Conservation (phyloP, 1,284 basidiomycete species). For the Ceratobasidium sp. region DNA sequence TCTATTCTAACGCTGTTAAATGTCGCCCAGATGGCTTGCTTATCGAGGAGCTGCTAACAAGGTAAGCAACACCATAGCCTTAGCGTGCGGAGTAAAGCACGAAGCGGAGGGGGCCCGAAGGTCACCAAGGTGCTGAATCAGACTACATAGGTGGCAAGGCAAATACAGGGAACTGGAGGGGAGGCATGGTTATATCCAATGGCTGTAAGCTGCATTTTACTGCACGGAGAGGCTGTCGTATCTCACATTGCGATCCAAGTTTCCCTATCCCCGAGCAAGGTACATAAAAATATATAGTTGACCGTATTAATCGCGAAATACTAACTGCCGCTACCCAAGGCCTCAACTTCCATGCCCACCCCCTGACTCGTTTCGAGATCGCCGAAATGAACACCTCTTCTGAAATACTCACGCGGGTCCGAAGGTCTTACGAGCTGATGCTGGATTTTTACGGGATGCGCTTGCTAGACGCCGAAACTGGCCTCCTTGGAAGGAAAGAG, state of each 20-base stretch:
- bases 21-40: constrained; percentile 71
- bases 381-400: constrained; percentile 66
- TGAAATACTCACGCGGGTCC: constrained; percentile 62
- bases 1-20: constrained; percentile 68
- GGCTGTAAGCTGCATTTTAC: constrained; percentile 65
- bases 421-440: constrained; percentile 74
- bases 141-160: constrained; percentile 65
- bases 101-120: not conserved
- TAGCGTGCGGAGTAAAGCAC: too few relatives aligned
- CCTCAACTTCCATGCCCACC: constrained; percentile 72
- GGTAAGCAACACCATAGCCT: constrained; percentile 56
- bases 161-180: constrained; percentile 71
- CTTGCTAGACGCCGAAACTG: constrained; percentile 66
- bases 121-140: not conserved
- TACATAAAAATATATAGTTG: constrained; percentile 45
- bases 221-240: not conserved
- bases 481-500: constrained; percentile 62
- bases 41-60: constrained; percentile 71
- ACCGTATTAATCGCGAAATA: constrained; percentile 50
- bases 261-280: constrained; percentile 75
- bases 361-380: constrained; percentile 73
- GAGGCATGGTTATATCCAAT: constrained; percentile 78
- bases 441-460: constrained; percentile 80
- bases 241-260: constrained; percentile 54
- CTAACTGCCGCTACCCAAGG: constrained; percentile 51